phyloP scores from a whole-genome alignment of 2,329 filamentous ascomycete species.

The Pseudovirgaria hyperparasitica region DNA sequence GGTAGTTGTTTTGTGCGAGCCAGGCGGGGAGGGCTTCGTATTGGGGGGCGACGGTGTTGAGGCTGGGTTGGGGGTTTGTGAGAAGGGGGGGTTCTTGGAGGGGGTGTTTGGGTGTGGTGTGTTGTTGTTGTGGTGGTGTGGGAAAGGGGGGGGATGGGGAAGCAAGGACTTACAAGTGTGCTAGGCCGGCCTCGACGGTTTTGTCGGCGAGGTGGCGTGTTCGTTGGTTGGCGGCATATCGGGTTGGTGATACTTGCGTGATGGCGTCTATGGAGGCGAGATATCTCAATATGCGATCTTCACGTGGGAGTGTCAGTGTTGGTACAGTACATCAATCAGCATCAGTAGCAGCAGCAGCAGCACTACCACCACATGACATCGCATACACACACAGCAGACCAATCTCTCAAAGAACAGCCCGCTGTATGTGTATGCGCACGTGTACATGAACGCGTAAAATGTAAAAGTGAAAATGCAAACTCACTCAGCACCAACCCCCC shows the following conservation, averaged over 20 bases:
- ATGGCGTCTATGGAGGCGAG: conserved; percentile 5
- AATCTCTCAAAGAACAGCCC: no score
- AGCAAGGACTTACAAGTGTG: conserved; percentile 1
- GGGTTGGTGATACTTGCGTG: conserved; percentile 1
- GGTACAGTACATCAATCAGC: no score
- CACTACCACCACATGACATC: no score
- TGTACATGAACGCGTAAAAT: no score
- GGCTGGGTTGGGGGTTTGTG: conserved; percentile 2
- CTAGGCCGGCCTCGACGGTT: conserved; percentile 7
- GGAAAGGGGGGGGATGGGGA: background rate
- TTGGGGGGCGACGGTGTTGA: conserved; percentile 2
- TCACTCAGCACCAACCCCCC: no score
- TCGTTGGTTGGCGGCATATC: conserved; percentile 2
- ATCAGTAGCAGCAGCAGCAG: no score
- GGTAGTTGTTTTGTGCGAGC: conserved; percentile 4
- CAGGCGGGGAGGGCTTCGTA: conserved; percentile 5
- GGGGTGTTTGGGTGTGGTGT: no score
- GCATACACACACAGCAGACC: no score
- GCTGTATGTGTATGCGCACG: no score
- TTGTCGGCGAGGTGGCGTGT: conserved; percentile 8
- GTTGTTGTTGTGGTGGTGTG: background rate
- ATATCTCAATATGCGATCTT: conserved; percentile 4
- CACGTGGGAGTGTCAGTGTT: no score
- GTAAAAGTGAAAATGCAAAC: no score
- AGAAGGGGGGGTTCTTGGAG: no score